Conservation (phyloP, 164 flowering plant species). For the Saururus chinensis region DNA sequence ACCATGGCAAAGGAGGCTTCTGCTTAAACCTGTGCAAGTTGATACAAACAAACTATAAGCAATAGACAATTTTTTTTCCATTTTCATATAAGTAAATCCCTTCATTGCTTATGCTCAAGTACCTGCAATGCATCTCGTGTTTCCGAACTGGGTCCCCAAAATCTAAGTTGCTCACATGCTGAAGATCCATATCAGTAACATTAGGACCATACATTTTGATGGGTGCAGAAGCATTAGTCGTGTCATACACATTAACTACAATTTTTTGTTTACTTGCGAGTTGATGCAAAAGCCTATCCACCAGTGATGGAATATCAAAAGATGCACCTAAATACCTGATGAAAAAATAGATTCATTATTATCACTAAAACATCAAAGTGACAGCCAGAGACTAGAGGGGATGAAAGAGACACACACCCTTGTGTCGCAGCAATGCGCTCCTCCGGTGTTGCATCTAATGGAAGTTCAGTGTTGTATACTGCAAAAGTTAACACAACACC, state of each 20-base stretch:
- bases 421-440: constrained; percentile 68
- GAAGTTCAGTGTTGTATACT: constrained; percentile 59
- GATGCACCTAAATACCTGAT: constrained; percentile 89
- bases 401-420: constrained; percentile 33
- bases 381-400: background rate
- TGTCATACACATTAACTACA: constrained; percentile 86
- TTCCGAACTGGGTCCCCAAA: constrained; percentile 85
- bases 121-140: constrained; percentile 99
- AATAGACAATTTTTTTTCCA: background rate
- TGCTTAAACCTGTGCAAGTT: constrained; percentile 60
- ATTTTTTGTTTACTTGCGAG: constrained; percentile 92
- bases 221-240: constrained; percentile 58
- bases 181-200: constrained; percentile 42
- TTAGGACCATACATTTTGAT: constrained; percentile 80
- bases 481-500: constrained; percentile 96
- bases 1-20: constrained; percentile 73
- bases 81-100: background rate
- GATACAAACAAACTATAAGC: background rate
- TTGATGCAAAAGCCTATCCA: constrained; percentile 91
- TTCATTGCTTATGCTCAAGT: background rate
- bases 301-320: constrained; percentile 83
- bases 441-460: constrained; percentile 60
- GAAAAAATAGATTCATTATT: background rate
- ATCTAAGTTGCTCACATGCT: constrained; percentile 61
- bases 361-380: background rate